Conservation (phyloP, 2,329 filamentous ascomycete species). For the Aspergillus sp. region DNA sequence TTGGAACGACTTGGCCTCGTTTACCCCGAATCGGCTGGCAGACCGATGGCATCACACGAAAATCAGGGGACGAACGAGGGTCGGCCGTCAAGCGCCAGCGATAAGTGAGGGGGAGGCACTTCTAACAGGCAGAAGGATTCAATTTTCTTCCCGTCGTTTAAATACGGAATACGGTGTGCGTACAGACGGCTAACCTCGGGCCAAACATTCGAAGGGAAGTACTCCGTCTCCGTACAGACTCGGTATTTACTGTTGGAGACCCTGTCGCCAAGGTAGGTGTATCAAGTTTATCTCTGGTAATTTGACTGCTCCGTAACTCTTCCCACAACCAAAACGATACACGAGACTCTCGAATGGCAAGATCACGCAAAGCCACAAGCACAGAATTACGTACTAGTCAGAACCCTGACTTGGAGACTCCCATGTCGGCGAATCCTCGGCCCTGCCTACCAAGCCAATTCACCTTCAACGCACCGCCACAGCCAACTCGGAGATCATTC, state of each 20-base stretch:
- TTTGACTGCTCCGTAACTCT: background rate
- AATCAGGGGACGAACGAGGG: slow-evolving; percentile 1
- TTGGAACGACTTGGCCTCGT: slow-evolving; percentile 1
- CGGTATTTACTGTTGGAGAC: too few species aligned
- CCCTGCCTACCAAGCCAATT: background rate
- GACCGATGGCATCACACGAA: slow-evolving; percentile 5
- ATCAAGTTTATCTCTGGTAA: background rate
- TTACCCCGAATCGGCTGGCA: slow-evolving; percentile 11
- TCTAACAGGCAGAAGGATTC: background rate
- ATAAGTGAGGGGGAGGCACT: background rate
- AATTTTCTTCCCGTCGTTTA: background rate
- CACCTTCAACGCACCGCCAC: background rate
- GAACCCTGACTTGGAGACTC: background rate
- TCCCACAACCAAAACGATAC: too few species aligned
- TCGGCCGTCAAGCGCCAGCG: background rate
- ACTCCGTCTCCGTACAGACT: background rate
- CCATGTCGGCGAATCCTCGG: background rate
- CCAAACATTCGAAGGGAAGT: background rate
- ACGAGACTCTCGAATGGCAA: too few species aligned
- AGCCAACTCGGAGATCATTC: background rate
- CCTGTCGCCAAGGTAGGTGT: too few species aligned
- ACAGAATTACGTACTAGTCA: too few species aligned
- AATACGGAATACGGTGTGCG: background rate
- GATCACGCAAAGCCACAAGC: background rate
- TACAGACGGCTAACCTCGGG: background rate